Evolutionary conservation across 345 rosid genomes (phyloP).

Genomic region (Acer saccharum): DNA sequence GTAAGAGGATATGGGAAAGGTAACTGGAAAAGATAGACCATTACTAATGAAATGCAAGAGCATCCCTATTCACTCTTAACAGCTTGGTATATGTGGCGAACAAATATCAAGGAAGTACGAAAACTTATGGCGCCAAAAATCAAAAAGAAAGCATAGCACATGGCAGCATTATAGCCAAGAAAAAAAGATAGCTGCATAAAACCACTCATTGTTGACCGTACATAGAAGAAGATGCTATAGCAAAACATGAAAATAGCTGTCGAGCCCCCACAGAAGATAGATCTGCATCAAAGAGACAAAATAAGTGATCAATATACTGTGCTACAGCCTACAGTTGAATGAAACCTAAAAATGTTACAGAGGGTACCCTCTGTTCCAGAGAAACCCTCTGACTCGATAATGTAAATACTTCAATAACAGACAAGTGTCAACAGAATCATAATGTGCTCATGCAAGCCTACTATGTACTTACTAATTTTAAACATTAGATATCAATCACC

Average conservation of each 20-base stretch:
- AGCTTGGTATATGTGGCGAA: constrained; percentile 56
- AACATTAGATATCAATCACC: neutral
- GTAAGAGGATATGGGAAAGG: neutral
- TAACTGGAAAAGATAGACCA: neutral
- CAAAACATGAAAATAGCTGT: constrained; percentile 69
- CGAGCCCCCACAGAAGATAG: constrained; percentile 66
- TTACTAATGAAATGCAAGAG: neutral
- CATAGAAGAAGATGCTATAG: constrained; percentile 64
- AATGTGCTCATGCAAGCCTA: neutral
- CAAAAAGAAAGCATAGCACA: constrained; percentile 75
- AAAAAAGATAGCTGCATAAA: constrained; percentile 69
- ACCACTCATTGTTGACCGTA: constrained; percentile 67
- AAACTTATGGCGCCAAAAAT: constrained; percentile 71
- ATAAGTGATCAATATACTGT: neutral
- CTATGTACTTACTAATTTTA: neutral
- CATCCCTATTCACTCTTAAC: constrained; percentile 48
- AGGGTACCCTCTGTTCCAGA: neutral
- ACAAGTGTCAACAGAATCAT: neutral
- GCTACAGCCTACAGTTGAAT: neutral
- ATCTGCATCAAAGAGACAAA: constrained; percentile 49
- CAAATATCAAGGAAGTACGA: constrained; percentile 58
- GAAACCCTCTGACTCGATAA: neutral
- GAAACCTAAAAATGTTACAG: neutral
- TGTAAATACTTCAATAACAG: constrained; percentile 1
- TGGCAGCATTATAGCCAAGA: constrained; percentile 64